Evolutionary conservation across 257 asterid species (phyloP), one percentile per base, ranked within the genome.

Genomic region (Penstemon eatonii): DNA sequence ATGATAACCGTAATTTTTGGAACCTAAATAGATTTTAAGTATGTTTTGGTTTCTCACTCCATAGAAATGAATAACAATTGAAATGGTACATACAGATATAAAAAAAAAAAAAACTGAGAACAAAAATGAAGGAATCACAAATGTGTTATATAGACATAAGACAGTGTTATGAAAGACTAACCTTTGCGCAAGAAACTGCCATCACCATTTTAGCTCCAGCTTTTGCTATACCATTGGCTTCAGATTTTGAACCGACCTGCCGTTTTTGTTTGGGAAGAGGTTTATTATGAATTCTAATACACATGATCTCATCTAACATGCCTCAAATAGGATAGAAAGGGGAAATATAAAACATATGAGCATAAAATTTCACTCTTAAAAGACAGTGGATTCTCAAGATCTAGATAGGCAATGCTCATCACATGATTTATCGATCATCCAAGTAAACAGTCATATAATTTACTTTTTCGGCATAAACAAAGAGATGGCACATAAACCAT

Each of bases 181-280:
- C 98, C 97, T 93, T 90, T 54, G 97, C 97, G 70, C 99, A 93
- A 75, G 99, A 91, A 81, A 90, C 99, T 67, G 99, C 97, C 99
- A 93, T 90, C 80, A 93, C 99, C 99, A 93, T 84, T 87, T 93
- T 93, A 70, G 99, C 99, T 73, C 99, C 99, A 77, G 99, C 78
- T 83, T 93, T 93, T 56, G 99, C 99, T 71, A 93, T 93, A 56
- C 99, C 99, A 78, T 71, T 87, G 75, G 97, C 95, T 88, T 93
- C 99, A 33, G 99, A 88, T 84, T 90, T 93, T 72, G 99, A 93
- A 55, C 99, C 99, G 65, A 93, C 99, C 99, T 90, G 76, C 79
- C 78, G 74, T 39, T 65, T 50, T 68, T 70, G 73, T 56, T 79
- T 33, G 36, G 49, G 62, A 67, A 67, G 50, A 65, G 33, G 59